Evolutionary conservation across 2,329 filamentous ascomycete genomes (phyloP).

Genomic region (Aspergillus brunneoviolaceus): DNA sequence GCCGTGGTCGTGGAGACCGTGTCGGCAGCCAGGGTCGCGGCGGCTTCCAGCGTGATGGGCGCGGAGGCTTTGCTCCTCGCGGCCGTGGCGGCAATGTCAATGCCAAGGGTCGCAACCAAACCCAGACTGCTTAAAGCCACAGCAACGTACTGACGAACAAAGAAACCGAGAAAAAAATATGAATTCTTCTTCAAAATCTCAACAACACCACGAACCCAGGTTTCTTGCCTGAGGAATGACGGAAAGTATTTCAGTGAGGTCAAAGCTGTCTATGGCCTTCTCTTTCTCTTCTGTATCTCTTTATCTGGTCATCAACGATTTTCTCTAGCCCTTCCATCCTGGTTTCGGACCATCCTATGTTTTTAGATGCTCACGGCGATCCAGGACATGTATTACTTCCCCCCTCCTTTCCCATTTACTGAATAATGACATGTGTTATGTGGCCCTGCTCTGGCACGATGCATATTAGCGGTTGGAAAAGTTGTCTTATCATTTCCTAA

Average conservation of each 20-base stretch:
- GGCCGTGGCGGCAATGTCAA: conserved; percentile 62
- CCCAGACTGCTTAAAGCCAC: conserved; percentile 42
- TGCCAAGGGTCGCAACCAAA: conserved; percentile 47
- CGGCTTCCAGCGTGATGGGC: conserved; percentile 67
- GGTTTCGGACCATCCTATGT: conserved; percentile 19
- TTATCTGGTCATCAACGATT: conserved; percentile 18
- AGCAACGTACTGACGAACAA: conserved; percentile 6
- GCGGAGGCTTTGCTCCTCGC: conserved; percentile 65
- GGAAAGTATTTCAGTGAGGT: background rate
- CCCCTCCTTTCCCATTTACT: conserved; percentile 21
- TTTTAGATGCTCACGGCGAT: conserved; percentile 21
- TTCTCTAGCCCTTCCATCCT: conserved; percentile 22
- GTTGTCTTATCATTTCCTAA: conserved; percentile 32
- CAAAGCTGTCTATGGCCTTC: background rate
- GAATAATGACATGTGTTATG: conserved; percentile 44
- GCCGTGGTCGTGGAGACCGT: conserved; percentile 68
- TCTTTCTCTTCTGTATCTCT: conserved; percentile 10
- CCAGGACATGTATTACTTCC: conserved; percentile 41
- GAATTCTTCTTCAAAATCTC: background rate
- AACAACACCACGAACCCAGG: background rate
- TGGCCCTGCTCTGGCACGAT: conserved; percentile 37
- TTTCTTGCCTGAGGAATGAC: background rate
- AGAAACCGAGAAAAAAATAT: conserved; percentile 6
- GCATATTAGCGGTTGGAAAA: conserved; percentile 48
- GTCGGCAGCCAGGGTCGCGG: conserved; percentile 63